Percentiles rank a stretch among this genome's conserved stretches.
Evolutionary conservation across 2,329 filamentous ascomycete species (phyloP).

Genomic region (Mycocentrospora acerina): DNA sequence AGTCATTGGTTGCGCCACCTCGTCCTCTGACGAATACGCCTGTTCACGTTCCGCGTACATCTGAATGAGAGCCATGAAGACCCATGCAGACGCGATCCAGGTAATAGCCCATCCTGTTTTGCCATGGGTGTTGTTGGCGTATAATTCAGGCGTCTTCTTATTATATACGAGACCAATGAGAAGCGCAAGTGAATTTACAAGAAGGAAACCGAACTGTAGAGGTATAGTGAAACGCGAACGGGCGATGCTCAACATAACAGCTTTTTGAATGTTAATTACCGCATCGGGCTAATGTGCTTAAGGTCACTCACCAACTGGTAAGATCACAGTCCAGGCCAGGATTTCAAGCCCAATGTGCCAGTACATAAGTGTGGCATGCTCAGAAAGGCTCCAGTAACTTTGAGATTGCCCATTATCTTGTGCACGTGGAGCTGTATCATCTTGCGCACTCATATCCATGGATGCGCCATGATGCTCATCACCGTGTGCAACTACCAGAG

Average conservation of each 20-base stretch:
- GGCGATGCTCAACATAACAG: slow-evolving; percentile 82
- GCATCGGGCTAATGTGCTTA: no score
- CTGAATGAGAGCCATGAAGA: slow-evolving; percentile 66
- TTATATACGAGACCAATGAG: slow-evolving; percentile 63
- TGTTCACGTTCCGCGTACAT: slow-evolving; percentile 56
- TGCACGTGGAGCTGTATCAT: slow-evolving; percentile 17
- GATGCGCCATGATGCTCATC: slow-evolving; percentile 33
- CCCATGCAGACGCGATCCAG: slow-evolving; percentile 69
- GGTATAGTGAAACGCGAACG: slow-evolving; percentile 72
- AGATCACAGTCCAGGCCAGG: slow-evolving; percentile 69
- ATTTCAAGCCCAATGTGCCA: slow-evolving; percentile 72
- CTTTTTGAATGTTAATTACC: no score
- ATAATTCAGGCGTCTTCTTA: slow-evolving; percentile 78
- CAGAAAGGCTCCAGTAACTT: slow-evolving; percentile 62
- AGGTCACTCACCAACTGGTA: slow-evolving; percentile 67
- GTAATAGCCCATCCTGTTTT: slow-evolving; percentile 84
- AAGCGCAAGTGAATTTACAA: slow-evolving; percentile 45
- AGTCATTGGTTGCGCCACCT: slow-evolving; percentile 31
- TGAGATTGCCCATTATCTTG: slow-evolving; percentile 30
- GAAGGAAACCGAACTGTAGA: slow-evolving; percentile 61
- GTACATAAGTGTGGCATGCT: slow-evolving; percentile 61
- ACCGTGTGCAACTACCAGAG: slow-evolving; percentile 46
- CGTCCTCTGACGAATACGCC: slow-evolving; percentile 18
- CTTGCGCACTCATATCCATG: slow-evolving; percentile 28
- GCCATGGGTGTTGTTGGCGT: slow-evolving; percentile 84